phyloP scores from a whole-genome alignment of 2,329 filamentous ascomycete genomes.

The Colletotrichum chlorophyti region DNA sequence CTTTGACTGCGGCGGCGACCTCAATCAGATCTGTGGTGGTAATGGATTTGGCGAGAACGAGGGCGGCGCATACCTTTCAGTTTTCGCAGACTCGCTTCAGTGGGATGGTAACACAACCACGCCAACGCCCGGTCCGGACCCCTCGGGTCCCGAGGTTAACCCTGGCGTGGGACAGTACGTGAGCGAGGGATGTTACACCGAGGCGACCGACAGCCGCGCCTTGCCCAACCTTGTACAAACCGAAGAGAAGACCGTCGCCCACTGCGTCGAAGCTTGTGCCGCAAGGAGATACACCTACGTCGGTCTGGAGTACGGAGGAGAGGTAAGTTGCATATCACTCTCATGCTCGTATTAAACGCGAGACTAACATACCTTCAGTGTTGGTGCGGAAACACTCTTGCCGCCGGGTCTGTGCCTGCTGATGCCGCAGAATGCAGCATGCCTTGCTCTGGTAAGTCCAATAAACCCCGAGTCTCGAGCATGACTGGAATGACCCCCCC shows the following conservation, averaged over 20 bases:
- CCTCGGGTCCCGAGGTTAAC: constrained; percentile 41
- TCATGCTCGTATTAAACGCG: too few species aligned
- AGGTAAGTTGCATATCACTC: constrained; percentile 32
- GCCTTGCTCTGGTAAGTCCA: constrained; percentile 38
- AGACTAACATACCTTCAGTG: constrained; percentile 34
- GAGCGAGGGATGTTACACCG: constrained; percentile 31
- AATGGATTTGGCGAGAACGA: constrained; percentile 44
- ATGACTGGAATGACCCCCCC: constrained; percentile 15
- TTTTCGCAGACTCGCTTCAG: constrained; percentile 49
- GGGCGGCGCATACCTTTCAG: constrained; percentile 51
- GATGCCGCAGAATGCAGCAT: constrained; percentile 41
- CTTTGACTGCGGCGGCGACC: constrained; percentile 55
- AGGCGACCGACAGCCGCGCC: constrained; percentile 31
- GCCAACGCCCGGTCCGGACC: constrained; percentile 26
- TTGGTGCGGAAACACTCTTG: constrained; percentile 42
- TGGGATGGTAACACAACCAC: constrained; percentile 37
- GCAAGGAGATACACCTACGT: constrained; percentile 36
- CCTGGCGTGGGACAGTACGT: constrained; percentile 40
- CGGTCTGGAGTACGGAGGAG: constrained; percentile 47
- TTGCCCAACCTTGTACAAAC: constrained; percentile 27
- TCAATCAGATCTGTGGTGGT: constrained; percentile 60
- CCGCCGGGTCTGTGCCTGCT: constrained; percentile 36
- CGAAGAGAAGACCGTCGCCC: constrained; percentile 33
- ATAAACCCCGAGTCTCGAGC: neutral
- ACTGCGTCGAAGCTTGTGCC: constrained; percentile 39